Conservation (phyloP, 2,329 filamentous ascomycete genomes). For the Rhexocercosporidium sp. region DNA sequence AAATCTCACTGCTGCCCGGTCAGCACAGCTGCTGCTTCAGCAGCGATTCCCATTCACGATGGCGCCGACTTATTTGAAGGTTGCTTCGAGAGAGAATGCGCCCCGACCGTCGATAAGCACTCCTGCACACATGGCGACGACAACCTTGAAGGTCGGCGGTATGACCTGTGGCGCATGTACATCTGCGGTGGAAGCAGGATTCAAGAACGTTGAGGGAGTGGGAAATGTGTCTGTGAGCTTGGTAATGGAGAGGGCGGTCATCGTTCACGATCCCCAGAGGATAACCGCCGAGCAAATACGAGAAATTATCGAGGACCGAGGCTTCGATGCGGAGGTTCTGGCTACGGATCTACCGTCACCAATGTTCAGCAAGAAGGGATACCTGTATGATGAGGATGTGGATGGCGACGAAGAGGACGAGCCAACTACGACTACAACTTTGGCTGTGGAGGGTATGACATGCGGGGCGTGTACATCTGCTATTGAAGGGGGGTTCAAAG, state of each 20-base stretch:
- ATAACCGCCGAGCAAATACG: constrained; percentile 77
- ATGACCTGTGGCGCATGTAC: constrained; percentile 96
- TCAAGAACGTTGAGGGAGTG: constrained; percentile 80
- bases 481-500: constrained; percentile 79
- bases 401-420: constrained; percentile 41
- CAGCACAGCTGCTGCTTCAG: constrained; percentile 24
- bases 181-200: constrained; percentile 90
- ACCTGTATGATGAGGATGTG: constrained; percentile 44
- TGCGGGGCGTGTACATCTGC: constrained; percentile 89
- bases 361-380: constrained; percentile 44
- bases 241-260: constrained; percentile 93
- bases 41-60: constrained; percentile 30
- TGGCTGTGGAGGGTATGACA: constrained; percentile 87
- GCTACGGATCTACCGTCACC: constrained; percentile 74
- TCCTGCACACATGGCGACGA: constrained; percentile 77
- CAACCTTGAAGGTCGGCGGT: constrained; percentile 87
- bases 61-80: constrained; percentile 39
- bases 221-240: constrained; percentile 89
- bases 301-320: constrained; percentile 88
- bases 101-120: constrained; percentile 26
- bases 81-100: constrained; percentile 31
- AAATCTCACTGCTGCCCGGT: constrained; percentile 9
- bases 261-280: constrained; percentile 81
- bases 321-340: constrained; percentile 91
- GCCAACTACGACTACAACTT: constrained; percentile 62